Evolutionary conservation across 208 protist genomes (phyloP).

Genomic region (Zelonia costaricensis): DNA sequence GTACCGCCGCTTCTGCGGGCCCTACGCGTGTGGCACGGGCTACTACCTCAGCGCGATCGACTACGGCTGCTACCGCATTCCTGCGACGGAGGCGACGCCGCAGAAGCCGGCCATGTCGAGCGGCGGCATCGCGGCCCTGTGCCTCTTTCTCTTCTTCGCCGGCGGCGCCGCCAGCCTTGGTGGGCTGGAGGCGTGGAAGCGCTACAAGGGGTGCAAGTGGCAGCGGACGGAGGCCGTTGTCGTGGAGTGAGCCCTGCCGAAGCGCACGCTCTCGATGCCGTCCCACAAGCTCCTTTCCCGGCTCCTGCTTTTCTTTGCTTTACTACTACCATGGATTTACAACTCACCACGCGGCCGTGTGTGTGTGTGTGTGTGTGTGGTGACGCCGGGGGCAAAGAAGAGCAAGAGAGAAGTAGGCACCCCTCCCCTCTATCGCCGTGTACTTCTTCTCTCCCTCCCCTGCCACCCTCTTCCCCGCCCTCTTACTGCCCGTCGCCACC

Average conservation of each 20-base stretch:
- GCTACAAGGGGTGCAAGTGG: slow-evolving; percentile 11
- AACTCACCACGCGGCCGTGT: no score
- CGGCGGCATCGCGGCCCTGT: slow-evolving; percentile 22
- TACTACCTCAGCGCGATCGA: slow-evolving; percentile 35
- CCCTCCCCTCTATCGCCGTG: no score
- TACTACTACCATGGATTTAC: no score
- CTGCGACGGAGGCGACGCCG: background rate
- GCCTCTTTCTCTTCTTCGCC: slow-evolving; percentile 20
- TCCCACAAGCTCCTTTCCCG: no score
- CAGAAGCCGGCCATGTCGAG: slow-evolving; percentile 8
- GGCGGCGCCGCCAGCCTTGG: slow-evolving; percentile 12
- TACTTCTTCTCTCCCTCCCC: no score
- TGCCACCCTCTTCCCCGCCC: no score
- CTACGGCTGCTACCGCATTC: slow-evolving; percentile 35
- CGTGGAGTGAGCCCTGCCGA: slow-evolving; percentile 2
- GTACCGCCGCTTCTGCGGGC: slow-evolving; percentile 48
- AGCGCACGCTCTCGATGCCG: no score
- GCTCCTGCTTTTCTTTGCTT: no score
- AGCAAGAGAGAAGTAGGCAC: no score
- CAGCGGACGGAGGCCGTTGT: slow-evolving; percentile 9
- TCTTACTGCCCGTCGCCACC: no score
- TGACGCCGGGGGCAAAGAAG: no score
- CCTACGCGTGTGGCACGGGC: slow-evolving; percentile 39
- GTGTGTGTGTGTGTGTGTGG: no score
- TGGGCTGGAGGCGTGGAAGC: slow-evolving; percentile 11